A percentile compares a stretch with the other conserved stretches of the same genome.
These are phyloP conservation scores for Cercospora sp. DNA, from an alignment of 2,329 filamentous ascomycete genomes.

Conservation along the genomic window DNA sequence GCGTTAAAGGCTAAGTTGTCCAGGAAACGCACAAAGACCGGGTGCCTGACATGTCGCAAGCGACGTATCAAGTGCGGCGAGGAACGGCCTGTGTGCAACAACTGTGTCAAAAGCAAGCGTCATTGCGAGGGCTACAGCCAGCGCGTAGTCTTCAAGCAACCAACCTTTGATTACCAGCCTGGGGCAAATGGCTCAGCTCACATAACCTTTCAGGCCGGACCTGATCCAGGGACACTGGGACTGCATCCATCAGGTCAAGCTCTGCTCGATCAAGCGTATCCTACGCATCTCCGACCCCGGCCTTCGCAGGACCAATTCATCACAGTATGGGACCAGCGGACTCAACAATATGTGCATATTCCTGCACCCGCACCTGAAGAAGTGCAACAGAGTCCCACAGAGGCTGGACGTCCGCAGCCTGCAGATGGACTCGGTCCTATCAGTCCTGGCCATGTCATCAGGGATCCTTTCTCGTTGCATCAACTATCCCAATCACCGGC, in stretches of 20 bases:
- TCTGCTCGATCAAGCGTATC: conserved; percentile 14
- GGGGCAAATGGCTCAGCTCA: conserved; percentile 46
- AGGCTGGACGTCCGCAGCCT: background rate
- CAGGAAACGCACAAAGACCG: conserved; percentile 80
- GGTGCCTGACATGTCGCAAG: conserved; percentile 89
- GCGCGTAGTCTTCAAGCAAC: conserved; percentile 77
- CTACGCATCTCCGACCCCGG: conserved; percentile 22
- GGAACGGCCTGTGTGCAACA: conserved; percentile 76
- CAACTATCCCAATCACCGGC: background rate
- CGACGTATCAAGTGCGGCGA: conserved; percentile 97
- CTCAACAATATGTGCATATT: conserved; percentile 20
- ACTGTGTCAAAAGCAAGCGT: conserved; percentile 83
- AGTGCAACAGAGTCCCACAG: conserved; percentile 4
- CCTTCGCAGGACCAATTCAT: conserved; percentile 18
- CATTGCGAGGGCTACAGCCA: conserved; percentile 83
- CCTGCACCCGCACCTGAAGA: conserved; percentile 17
- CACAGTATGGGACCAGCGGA: conserved; percentile 16
- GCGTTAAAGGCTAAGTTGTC: conserved; percentile 36
- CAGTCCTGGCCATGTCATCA: conserved; percentile 18
- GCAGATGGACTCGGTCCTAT: conserved; percentile 1
- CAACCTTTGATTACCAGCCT: conserved; percentile 60
- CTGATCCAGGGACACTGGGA: background rate
- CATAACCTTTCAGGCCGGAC: conserved; percentile 41
- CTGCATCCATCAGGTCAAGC: conserved; percentile 4
- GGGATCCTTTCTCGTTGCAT: conserved; percentile 11